These are phyloP conservation scores for Petunia secreta DNA, from an alignment of 257 asterid genomes.

Conservation along the genomic window DNA sequence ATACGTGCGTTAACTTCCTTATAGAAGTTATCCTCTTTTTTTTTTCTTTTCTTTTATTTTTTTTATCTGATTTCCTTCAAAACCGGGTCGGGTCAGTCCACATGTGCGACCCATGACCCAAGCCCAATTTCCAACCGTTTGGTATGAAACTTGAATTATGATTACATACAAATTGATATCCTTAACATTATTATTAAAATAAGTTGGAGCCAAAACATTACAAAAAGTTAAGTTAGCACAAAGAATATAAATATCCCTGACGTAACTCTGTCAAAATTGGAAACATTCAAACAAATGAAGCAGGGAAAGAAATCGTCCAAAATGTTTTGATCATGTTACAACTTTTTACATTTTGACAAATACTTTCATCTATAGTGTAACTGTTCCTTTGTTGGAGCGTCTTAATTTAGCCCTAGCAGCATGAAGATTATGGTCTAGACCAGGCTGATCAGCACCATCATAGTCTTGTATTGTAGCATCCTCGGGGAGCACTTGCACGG, in stretches of 20 bases:
- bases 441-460: neutral
- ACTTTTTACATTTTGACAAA: neutral
- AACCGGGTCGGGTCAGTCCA: no score
- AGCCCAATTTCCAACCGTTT: no score
- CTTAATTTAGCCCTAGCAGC: neutral
- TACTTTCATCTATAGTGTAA: neutral
- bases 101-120: no score
- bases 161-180: no score
- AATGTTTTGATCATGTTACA: neutral
- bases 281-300: neutral
- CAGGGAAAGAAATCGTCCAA: neutral
- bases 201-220: no score
- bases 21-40: no score
- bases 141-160: no score
- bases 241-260: neutral
- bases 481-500: neutral
- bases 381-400: constrained; percentile 4
- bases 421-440: neutral
- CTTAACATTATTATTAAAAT: no score
- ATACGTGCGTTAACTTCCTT: no score
- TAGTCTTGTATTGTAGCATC: neutral
- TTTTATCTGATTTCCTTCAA: no score
- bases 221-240: neutral
- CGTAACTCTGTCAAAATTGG: neutral
- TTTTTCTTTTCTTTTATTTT: no score